Conservation (phyloP, 352 stramenopile genomes). For the Phytophthora lateralis region DNA sequence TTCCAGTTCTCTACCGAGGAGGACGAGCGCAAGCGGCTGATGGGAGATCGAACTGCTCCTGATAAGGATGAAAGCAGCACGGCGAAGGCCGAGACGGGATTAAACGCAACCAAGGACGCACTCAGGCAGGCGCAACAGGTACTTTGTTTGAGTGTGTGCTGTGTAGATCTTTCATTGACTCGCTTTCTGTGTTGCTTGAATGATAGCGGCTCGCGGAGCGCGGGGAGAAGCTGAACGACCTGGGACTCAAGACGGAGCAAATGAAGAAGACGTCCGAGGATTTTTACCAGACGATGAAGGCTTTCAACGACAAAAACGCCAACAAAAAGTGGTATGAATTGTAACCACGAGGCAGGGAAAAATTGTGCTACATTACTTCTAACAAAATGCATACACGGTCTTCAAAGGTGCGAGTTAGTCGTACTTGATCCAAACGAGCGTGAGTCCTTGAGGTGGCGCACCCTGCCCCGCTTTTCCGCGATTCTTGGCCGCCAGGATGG, state of each 20-base stretch:
- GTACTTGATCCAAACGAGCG: constrained; percentile 48
- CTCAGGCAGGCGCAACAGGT: constrained; percentile 78
- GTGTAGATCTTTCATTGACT: background rate
- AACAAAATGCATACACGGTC: constrained; percentile 20
- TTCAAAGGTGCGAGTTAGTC: constrained; percentile 18
- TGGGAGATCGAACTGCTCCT: constrained; percentile 50
- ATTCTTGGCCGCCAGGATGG: constrained; percentile 56
- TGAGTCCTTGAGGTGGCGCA: constrained; percentile 71
- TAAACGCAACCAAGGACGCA: constrained; percentile 62
- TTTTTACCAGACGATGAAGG: constrained; percentile 87
- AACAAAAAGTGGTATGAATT: constrained; percentile 90
- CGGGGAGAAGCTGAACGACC: constrained; percentile 75
- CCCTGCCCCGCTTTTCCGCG: constrained; percentile 64
- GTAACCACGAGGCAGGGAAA: constrained; percentile 27
- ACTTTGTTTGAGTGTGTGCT: constrained; percentile 3
- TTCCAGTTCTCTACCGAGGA: constrained; percentile 75
- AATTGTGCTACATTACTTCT: constrained; percentile 9
- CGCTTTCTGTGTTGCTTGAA: constrained; percentile 6
- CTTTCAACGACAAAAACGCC: constrained; percentile 84
- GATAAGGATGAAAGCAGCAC: constrained; percentile 26
- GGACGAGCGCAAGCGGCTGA: constrained; percentile 56
- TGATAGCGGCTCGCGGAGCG: constrained; percentile 72
- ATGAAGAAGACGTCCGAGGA: constrained; percentile 85
- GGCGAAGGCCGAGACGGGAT: constrained; percentile 34
- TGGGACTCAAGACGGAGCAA: constrained; percentile 81